phyloP scores from a whole-genome alignment of 2,329 filamentous ascomycete species.

The Fusarium tanahbumbuense region DNA sequence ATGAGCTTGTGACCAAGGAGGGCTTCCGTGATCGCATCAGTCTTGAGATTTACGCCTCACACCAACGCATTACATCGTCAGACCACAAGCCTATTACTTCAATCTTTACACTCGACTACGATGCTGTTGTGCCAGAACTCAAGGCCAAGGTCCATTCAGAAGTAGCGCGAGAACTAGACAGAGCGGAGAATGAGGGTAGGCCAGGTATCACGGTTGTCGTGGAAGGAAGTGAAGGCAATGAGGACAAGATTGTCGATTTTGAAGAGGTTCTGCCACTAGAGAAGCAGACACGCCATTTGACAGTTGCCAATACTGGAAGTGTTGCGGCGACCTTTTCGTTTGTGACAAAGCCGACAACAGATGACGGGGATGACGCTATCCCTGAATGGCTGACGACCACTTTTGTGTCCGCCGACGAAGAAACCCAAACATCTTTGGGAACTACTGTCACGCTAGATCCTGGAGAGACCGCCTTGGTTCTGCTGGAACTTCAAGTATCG shows the following conservation, averaged over 20 bases:
- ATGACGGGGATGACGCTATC: constrained; percentile 54
- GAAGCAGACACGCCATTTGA: constrained; percentile 74
- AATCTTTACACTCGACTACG: constrained; percentile 85
- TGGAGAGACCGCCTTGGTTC: constrained; percentile 80
- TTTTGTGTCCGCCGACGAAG: constrained; percentile 63
- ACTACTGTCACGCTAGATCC: constrained; percentile 78
- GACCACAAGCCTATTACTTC: constrained; percentile 94
- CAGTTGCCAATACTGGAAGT: constrained; percentile 91
- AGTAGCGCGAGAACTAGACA: constrained; percentile 87
- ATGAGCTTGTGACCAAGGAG: constrained; percentile 67
- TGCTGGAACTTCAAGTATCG: constrained; percentile 75
- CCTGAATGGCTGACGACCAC: constrained; percentile 78
- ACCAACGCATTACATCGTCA: constrained; percentile 90
- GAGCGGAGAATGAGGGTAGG: constrained; percentile 89
- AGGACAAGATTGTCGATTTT: constrained; percentile 76
- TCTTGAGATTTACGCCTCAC: constrained; percentile 80
- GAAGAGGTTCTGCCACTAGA: constrained; percentile 78
- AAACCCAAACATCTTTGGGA: constrained; percentile 50
- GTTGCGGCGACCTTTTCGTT: constrained; percentile 85
- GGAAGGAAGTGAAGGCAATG: constrained; percentile 64
- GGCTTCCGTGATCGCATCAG: constrained; percentile 66
- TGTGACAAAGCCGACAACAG: constrained; percentile 73
- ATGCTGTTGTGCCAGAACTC: constrained; percentile 85
- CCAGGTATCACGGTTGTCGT: constrained; percentile 86
- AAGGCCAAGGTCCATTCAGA: constrained; percentile 88